Percentiles rank a stretch among this genome's conserved stretches.
phyloP scores from a whole-genome alignment of 164 flowering plant species.

The Magnolia sinica region DNA sequence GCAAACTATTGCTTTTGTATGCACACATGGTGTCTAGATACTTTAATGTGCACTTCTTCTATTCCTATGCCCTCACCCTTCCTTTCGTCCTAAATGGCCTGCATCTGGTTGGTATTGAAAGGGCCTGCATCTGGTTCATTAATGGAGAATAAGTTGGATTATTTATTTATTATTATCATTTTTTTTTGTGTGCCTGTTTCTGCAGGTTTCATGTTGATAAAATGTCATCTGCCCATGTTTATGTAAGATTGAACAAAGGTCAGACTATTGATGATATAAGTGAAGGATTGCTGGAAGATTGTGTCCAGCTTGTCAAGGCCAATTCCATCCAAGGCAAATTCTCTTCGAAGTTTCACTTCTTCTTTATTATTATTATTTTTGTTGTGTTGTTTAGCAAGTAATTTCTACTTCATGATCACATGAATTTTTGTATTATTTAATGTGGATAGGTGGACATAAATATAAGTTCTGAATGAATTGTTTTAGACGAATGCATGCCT shows the following conservation, averaged over 20 bases:
- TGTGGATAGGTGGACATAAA: no score
- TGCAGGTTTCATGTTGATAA: slow-evolving; percentile 98
- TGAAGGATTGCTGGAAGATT: slow-evolving; percentile 90
- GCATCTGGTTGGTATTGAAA: neutral
- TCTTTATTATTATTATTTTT: neutral
- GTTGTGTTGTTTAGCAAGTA: neutral
- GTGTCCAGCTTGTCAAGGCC: slow-evolving; percentile 97
- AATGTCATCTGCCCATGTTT: slow-evolving; percentile 99
- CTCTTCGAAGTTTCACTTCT: neutral
- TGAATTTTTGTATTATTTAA: no score
- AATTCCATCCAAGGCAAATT: slow-evolving; percentile 91
- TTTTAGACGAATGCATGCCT: no score
- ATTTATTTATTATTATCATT: no score
- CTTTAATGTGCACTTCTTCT: neutral
- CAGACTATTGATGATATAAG: slow-evolving; percentile 84
- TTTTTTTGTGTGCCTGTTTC: neutral
- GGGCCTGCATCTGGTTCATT: neutral
- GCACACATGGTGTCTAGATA: no score
- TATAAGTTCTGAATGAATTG: no score
- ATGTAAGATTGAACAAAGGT: slow-evolving; percentile 79
- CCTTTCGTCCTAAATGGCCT: neutral
- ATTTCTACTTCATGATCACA: neutral
- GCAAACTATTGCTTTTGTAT: no score
- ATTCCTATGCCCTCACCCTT: neutral
- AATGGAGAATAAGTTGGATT: neutral